phyloP scores from a whole-genome alignment of 805 yeast species.

The Myxozyma neotropica region DNA sequence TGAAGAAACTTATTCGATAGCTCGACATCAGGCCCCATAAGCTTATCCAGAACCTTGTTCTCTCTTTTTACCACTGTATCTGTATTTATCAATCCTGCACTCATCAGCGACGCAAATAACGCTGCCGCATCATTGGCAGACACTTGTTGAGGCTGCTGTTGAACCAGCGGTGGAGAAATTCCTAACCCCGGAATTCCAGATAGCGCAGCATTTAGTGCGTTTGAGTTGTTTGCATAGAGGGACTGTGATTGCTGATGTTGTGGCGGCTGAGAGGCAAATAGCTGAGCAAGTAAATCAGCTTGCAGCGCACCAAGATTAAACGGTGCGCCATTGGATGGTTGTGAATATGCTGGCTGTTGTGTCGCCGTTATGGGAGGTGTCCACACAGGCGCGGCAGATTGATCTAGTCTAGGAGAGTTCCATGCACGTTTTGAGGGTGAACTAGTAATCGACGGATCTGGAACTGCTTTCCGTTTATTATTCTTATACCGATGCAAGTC shows the following conservation, averaged over 20 bases:
- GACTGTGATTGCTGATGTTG: slow-evolving; percentile 5
- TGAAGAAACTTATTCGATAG: slow-evolving; percentile 41
- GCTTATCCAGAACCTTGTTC: slow-evolving; percentile 1
- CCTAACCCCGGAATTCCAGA: slow-evolving; percentile 7
- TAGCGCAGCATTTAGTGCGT: slow-evolving; percentile 1
- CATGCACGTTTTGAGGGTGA: slow-evolving; percentile 27
- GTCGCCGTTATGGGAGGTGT: slow-evolving; percentile 24
- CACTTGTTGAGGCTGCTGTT: slow-evolving; percentile 7
- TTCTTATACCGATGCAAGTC: slow-evolving; percentile 12
- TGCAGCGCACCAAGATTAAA: background rate
- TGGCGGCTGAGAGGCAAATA: background rate
- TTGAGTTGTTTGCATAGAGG: background rate
- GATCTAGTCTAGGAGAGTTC: slow-evolving; percentile 11
- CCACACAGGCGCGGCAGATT: slow-evolving; percentile 1
- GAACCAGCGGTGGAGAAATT: background rate
- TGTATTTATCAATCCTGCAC: slow-evolving; percentile 37
- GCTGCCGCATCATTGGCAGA: slow-evolving; percentile 22
- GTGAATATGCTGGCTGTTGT: background rate
- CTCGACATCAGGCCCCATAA: slow-evolving; percentile 38
- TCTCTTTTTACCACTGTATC: background rate
- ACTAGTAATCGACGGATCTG: background rate
- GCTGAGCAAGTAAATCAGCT: slow-evolving; percentile 23
- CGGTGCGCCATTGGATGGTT: background rate
- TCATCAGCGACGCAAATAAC: slow-evolving; percentile 35
- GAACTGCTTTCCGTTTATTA: slow-evolving; percentile 22